These are phyloP conservation scores for Leucocoprinus sp. DNA, from an alignment of 768 basidiomycete species.

Conservation along the genomic window DNA sequence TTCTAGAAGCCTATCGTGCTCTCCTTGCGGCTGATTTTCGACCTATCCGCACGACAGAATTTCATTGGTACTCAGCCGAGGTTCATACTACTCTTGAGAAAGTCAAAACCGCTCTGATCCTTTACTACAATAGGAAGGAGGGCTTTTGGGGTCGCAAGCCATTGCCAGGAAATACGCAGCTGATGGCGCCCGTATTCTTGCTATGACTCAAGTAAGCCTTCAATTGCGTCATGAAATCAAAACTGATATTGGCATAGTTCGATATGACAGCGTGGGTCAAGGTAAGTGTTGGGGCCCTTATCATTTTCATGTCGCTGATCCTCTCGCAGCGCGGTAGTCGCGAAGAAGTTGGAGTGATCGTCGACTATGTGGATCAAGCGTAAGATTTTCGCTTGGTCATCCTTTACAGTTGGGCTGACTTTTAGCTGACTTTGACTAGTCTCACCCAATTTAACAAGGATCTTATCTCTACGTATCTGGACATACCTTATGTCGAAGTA, in stretches of 20 bases:
- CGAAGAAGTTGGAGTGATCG: slow-evolving; percentile 79
- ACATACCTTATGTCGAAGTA: slow-evolving; percentile 71
- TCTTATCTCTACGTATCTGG: slow-evolving; percentile 69
- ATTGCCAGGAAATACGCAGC: slow-evolving; percentile 69
- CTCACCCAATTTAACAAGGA: slow-evolving; percentile 75
- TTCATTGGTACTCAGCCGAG: slow-evolving; percentile 83
- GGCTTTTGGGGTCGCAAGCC: slow-evolving; percentile 85
- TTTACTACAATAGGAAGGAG: slow-evolving; percentile 53
- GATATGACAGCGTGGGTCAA: slow-evolving; percentile 97
- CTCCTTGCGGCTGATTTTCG: slow-evolving; percentile 61
- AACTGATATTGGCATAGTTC: slow-evolving; percentile 37
- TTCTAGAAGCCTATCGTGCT: slow-evolving; percentile 68
- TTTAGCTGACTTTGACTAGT: slow-evolving; percentile 48
- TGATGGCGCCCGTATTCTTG: slow-evolving; percentile 57
- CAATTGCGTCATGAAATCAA: background rate
- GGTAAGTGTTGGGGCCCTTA: slow-evolving; percentile 28
- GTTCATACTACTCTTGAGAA: slow-evolving; percentile 24
- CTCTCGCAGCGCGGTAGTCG: slow-evolving; percentile 46
- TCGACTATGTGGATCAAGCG: slow-evolving; percentile 69
- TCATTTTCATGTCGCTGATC: slow-evolving; percentile 13
- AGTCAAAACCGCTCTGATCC: slow-evolving; percentile 2
- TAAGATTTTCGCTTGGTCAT: slow-evolving; percentile 20
- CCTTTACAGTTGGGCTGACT: slow-evolving; percentile 10
- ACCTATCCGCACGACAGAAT: slow-evolving; percentile 61
- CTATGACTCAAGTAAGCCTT: slow-evolving; percentile 67